phyloP scores from a whole-genome alignment of 2,329 filamentous ascomycete genomes.

The Stromatinia cepivora region DNA sequence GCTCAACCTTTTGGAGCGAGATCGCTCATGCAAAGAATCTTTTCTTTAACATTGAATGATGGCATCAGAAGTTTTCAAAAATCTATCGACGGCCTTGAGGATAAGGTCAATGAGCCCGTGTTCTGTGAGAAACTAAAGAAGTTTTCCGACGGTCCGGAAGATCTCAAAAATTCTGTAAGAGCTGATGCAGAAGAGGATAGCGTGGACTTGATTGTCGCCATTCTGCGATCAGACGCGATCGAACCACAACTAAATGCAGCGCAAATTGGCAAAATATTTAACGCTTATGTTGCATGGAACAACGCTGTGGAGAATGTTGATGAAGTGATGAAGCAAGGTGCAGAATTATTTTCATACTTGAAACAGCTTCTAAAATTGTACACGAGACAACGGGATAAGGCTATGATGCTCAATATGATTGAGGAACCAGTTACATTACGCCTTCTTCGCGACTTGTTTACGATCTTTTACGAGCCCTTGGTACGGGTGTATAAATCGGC shows the following conservation, averaged over 20 bases:
- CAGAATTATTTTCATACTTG: conserved; percentile 88
- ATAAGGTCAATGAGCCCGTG: conserved; percentile 77
- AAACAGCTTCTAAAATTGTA: conserved; percentile 94
- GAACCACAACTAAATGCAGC: conserved; percentile 68
- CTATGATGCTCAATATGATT: conserved; percentile 94
- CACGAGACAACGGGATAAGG: conserved; percentile 88
- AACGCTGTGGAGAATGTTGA: conserved; percentile 89
- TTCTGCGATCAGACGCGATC: conserved; percentile 77
- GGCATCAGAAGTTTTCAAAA: conserved; percentile 85
- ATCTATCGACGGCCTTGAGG: conserved; percentile 74
- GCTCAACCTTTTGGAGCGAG: conserved; percentile 91
- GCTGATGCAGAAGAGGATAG: conserved; percentile 71
- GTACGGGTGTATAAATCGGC: conserved; percentile 98
- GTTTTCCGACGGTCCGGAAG: conserved; percentile 75
- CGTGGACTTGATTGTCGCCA: conserved; percentile 81
- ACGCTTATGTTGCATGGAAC: conserved; percentile 95
- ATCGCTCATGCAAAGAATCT: conserved; percentile 91
- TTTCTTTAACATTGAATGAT: conserved; percentile 86
- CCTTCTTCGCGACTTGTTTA: conserved; percentile 92
- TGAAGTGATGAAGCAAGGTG: conserved; percentile 83
- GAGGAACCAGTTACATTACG: conserved; percentile 98
- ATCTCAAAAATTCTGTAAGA: conserved; percentile 71
- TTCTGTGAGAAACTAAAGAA: conserved; percentile 78
- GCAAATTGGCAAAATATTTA: conserved; percentile 84
- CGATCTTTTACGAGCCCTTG: conserved; percentile 97